phyloP scores from a whole-genome alignment of 139 green algal species.

The Trebouxia sp. region DNA sequence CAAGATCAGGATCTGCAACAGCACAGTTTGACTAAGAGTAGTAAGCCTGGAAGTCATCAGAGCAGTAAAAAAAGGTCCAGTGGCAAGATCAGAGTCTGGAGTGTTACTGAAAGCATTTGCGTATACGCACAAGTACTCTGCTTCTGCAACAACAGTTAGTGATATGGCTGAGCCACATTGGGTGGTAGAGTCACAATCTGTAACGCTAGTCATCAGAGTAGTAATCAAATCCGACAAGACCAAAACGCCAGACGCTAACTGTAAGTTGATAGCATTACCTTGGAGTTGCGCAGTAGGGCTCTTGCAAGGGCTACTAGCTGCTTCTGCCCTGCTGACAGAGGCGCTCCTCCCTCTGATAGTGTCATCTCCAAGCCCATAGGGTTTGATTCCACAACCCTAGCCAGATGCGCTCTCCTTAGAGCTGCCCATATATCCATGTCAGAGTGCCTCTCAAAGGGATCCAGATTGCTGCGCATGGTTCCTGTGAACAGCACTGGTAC shows the following conservation, averaged over 20 bases:
- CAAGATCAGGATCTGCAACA: conserved; percentile 66
- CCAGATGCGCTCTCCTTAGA: conserved; percentile 45
- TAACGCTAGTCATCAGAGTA: no score
- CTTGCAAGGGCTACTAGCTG: conserved; percentile 93
- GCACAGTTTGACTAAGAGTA: no score
- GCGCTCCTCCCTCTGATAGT: conserved; percentile 84
- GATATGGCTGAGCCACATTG: no score
- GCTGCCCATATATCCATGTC: conserved; percentile 67
- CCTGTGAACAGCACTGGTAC: conserved; percentile 95
- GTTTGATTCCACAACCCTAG: conserved; percentile 16
- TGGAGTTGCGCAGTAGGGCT: conserved; percentile 75
- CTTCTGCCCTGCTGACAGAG: conserved; percentile 88
- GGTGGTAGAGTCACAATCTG: no score
- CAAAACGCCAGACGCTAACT: neutral
- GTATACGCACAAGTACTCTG: no score
- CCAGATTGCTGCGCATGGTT: conserved; percentile 89
- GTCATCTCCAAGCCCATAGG: conserved; percentile 57
- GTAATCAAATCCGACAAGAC: no score
- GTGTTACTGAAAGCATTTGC: no score
- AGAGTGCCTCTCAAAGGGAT: conserved; percentile 79
- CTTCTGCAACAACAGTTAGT: no score
- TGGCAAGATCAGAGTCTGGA: no score
- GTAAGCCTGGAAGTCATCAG: no score
- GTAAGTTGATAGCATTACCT: conserved; percentile 28
- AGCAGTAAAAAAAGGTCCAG: no score